Base-by-base conservation (phyloP, 1,284 basidiomycete species). In the Ganoderma lucidum region DNA sequence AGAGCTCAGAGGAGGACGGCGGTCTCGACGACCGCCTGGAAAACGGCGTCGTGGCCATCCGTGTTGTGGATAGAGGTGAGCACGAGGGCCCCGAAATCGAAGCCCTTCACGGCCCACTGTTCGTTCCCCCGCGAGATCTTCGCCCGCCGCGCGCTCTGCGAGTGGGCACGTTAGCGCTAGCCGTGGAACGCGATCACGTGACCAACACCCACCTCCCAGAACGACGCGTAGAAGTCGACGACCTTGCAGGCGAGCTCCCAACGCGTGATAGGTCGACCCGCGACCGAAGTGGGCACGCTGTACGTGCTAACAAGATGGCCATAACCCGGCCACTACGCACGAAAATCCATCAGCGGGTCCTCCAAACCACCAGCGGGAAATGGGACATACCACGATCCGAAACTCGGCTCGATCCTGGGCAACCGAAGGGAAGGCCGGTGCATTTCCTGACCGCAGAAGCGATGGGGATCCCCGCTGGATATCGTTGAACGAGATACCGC, bases 21-120 rank as follows among this genome's bases (percentile, higher is more conserved):
- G 53, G 67, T 44, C 12, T 67, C 62, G 9, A 72, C 42, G 3
- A 45, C 42, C 15, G 68, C 68, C 53, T 72, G 71, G 51, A 72
- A 70, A 8, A 70, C 58, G 14, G 48, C 45, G 0, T 61, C 60
- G 30, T 67, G 35, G 15, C 62, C 64, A 37, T 66, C 66, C 14
- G 1, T 10, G 59, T 68, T 72, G 3, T 35, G n/a, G 6, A 72
- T 0, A 3, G 56, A 5, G 28, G 56, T 35, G 6, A 72, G 53
- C 0, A 58, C 35, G 10, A 72, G 19, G 45, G 56, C 45, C 9
- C 45, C 17, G n/a, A 59, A 61, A 3, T 61, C 37, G 12, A 41
- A 61, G 10, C 39, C 37, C 41, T 42, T 61, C n/a, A 61, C 4
- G 30, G 45, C 28, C 70, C 59, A 63, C 17, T 48, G 53, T 53